Conservation (phyloP, 148 eudicot species). For the Arbutus unedo region DNA sequence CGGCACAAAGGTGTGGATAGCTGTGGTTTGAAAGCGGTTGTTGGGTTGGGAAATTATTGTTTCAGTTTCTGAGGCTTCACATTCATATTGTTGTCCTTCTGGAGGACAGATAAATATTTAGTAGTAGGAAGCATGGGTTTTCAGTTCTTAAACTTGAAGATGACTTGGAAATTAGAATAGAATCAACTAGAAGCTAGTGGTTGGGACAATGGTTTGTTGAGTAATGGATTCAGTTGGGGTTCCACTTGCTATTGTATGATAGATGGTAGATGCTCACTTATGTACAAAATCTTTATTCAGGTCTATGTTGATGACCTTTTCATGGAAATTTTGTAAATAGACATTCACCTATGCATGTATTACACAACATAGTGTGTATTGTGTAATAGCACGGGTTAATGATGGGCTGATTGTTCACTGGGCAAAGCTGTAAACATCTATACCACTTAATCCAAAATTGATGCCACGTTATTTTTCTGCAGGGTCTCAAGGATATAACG, state of each 20-base stretch:
- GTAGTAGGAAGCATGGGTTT: not conserved
- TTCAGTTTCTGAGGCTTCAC: not conserved
- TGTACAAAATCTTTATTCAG: not conserved
- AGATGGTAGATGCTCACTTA: not conserved
- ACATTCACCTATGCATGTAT: not conserved
- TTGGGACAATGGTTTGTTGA: not conserved
- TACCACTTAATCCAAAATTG: not conserved
- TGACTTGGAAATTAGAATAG: not conserved
- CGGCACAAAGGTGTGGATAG: not conserved
- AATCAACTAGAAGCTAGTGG: not conserved
- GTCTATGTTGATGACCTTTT: not conserved
- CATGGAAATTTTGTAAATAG: not conserved
- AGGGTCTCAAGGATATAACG: slow-evolving; percentile 49
- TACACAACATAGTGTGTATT: not conserved
- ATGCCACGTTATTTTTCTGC: slow-evolving; percentile 14
- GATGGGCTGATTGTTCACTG: not conserved
- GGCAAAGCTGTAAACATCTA: not conserved
- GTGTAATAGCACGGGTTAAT: not conserved
- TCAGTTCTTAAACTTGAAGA: not conserved
- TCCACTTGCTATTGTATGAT: not conserved
- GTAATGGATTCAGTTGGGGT: not conserved
- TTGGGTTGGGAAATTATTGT: not conserved
- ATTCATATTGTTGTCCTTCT: not conserved
- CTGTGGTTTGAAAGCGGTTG: not conserved
- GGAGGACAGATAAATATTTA: not conserved